Evolutionary conservation across 2,329 filamentous ascomycete species (phyloP).

Genomic region (Fusarium zealandicum): DNA sequence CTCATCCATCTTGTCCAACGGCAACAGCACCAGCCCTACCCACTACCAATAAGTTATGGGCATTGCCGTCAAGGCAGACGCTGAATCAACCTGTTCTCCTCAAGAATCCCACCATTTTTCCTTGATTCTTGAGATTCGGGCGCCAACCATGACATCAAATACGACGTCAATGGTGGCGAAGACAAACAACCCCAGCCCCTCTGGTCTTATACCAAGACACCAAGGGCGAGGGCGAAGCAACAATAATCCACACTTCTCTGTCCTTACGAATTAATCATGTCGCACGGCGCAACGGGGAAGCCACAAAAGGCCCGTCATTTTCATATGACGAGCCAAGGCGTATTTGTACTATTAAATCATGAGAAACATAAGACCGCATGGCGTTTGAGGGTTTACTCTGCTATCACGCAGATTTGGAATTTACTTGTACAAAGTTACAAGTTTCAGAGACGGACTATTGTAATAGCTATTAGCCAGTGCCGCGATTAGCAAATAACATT

Average conservation of each 20-base stretch:
- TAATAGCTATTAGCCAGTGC: no score
- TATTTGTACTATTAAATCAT: constrained; percentile 11
- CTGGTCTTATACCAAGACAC: constrained; percentile 2
- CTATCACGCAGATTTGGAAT: no score
- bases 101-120: not conserved
- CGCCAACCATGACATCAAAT: constrained; percentile 23
- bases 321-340: constrained; percentile 19
- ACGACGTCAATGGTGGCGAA: constrained; percentile 32
- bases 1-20: constrained; percentile 42
- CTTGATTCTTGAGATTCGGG: constrained; percentile 1
- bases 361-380: constrained; percentile 28
- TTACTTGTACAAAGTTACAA: no score
- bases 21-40: constrained; percentile 31
- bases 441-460: no score
- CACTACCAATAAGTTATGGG: constrained; percentile 15
- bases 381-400: constrained; percentile 22
- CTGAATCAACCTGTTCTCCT: constrained; percentile 2
- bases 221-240: not conserved
- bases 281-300: constrained; percentile 19
- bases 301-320: constrained; percentile 25
- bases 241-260: not conserved
- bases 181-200: constrained; percentile 15
- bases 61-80: not conserved
- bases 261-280: constrained; percentile 9
- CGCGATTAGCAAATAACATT: no score